These are phyloP conservation scores for Aurantiochytrium sp. DNA, from an alignment of 108 stramenopile genomes.

Conservation along the genomic window DNA sequence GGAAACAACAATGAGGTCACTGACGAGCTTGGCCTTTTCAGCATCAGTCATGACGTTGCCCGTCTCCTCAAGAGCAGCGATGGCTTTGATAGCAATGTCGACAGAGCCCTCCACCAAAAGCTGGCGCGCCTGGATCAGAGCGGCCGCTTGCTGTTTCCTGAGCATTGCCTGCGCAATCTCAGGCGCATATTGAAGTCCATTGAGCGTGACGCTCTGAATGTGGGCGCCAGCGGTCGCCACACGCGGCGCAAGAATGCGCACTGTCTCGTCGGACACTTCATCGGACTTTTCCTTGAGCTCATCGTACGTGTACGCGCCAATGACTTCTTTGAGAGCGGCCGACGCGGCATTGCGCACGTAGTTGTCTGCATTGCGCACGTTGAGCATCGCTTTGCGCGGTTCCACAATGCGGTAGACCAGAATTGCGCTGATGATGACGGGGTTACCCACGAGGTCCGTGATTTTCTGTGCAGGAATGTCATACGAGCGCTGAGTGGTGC, in stretches of 20 bases:
- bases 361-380: background rate
- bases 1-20: background rate
- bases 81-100: background rate
- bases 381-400: background rate
- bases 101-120: slow-evolving; percentile 1
- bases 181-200: background rate
- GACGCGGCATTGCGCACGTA: background rate
- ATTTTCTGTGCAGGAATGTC: background rate
- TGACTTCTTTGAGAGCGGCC: background rate
- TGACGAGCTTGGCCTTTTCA: background rate
- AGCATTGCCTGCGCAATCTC: slow-evolving; percentile 18
- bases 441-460: background rate
- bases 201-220: background rate
- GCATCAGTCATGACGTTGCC: background rate
- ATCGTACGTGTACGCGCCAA: background rate
- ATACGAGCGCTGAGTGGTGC: background rate
- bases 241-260: background rate
- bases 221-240: background rate
- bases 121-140: slow-evolving; percentile 6
- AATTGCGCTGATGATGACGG: background rate
- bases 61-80: background rate
- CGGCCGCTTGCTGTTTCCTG: background rate
- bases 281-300: slow-evolving; percentile 9
- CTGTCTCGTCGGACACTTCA: background rate
- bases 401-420: background rate